These are phyloP conservation scores for Artemisia annua DNA, from an alignment of 129 eudicot genomes.

Conservation along the genomic window DNA sequence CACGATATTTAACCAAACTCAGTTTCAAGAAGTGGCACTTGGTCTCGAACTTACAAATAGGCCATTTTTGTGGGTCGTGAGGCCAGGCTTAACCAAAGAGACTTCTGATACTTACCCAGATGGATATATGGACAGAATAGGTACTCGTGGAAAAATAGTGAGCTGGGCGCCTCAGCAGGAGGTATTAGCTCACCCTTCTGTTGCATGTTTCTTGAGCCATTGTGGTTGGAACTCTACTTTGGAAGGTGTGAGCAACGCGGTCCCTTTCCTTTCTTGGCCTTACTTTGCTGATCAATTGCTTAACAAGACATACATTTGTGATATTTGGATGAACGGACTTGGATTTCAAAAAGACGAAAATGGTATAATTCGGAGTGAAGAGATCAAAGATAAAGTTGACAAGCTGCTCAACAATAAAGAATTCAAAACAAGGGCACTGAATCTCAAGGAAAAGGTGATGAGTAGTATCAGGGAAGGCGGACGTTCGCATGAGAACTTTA, in stretches of 20 bases:
- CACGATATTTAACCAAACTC: conserved; percentile 37
- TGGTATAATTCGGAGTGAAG: conserved; percentile 47
- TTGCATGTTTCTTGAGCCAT: conserved; percentile 65
- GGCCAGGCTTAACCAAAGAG: conserved; percentile 25
- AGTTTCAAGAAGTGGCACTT: conserved; percentile 54
- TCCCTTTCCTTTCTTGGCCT: conserved; percentile 76
- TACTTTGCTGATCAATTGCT: conserved; percentile 64
- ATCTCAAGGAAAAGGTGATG: conserved; percentile 29
- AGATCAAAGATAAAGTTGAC: conserved; percentile 35
- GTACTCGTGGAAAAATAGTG: conserved; percentile 40
- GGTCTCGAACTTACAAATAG: conserved; percentile 51
- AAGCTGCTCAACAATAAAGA: not conserved
- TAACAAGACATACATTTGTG: conserved; percentile 50
- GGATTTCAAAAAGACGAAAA: conserved; percentile 40
- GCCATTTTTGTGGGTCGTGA: conserved; percentile 68
- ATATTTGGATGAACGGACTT: conserved; percentile 58
- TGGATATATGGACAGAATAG: conserved; percentile 42
- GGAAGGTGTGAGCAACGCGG: conserved; percentile 60
- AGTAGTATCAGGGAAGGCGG: conserved; percentile 26
- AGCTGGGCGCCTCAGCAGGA: conserved; percentile 66
- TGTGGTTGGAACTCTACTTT: conserved; percentile 79
- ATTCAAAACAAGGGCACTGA: conserved; percentile 20
- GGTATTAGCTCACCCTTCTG: conserved; percentile 54
- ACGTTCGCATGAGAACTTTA: conserved; percentile 30
- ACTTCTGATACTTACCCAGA: conserved; percentile 25